phyloP scores from a whole-genome alignment of 129 eudicot species.

The Flaveria bidentis region DNA sequence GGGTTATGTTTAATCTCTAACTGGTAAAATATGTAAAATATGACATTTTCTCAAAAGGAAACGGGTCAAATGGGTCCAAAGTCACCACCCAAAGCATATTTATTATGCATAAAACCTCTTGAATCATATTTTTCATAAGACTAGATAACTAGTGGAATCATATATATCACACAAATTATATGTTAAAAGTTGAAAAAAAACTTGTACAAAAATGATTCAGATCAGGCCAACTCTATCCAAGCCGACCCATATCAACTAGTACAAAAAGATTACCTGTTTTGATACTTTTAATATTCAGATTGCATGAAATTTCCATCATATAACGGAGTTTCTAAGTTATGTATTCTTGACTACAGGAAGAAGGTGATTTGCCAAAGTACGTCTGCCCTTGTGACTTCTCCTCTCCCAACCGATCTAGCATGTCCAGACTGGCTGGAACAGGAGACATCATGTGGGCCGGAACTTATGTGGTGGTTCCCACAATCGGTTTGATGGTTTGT shows the following conservation, averaged over 20 bases:
- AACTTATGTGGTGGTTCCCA: constrained; percentile 52
- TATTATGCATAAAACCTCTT: not conserved
- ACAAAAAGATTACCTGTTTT: not conserved
- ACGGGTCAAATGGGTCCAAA: not conserved
- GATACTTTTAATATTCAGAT: not conserved
- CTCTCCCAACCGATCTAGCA: constrained; percentile 42
- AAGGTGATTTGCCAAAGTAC: constrained; percentile 47
- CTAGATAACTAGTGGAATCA: not conserved
- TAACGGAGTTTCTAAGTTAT: constrained; percentile 1
- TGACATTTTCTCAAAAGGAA: not conserved
- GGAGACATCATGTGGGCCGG: constrained; percentile 79
- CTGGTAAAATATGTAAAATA: not conserved
- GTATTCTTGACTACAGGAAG: constrained; percentile 54
- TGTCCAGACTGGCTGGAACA: constrained; percentile 82
- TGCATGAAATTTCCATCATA: not conserved
- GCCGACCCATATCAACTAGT: not conserved
- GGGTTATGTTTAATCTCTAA: not conserved
- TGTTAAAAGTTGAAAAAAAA: not conserved
- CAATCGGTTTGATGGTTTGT: constrained; percentile 56
- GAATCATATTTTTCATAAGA: not conserved
- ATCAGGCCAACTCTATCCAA: not conserved
- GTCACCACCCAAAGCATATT: not conserved
- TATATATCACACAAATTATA: not conserved
- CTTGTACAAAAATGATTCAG: not conserved
- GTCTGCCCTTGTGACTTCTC: constrained; percentile 37